These are phyloP conservation scores for Penicillium goetzii DNA, from an alignment of 495 filamentous ascomycete species.

Conservation along the genomic window DNA sequence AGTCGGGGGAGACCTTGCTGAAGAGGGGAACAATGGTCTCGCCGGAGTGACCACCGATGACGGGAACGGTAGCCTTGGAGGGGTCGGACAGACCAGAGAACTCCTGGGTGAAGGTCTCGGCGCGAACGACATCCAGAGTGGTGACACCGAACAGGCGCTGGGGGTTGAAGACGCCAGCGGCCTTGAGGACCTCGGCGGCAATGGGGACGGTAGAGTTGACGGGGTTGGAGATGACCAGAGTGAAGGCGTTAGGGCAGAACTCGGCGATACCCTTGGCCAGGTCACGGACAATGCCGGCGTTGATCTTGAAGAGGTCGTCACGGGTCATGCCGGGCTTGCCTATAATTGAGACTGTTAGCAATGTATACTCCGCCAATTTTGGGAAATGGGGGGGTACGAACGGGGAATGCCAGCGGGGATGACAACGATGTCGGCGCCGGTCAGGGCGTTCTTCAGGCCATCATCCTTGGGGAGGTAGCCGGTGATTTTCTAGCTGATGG, in stretches of 20 bases:
- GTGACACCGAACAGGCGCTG: slow-evolving; percentile 97
- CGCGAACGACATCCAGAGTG: slow-evolving; percentile 95
- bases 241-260: slow-evolving; percentile 84
- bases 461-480: slow-evolving; percentile 90
- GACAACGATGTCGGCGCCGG: slow-evolving; percentile 90
- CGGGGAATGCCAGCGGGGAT: slow-evolving; percentile 98
- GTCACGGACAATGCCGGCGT: slow-evolving; percentile 90
- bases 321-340: slow-evolving; percentile 99
- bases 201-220: slow-evolving; percentile 99
- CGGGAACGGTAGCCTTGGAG: slow-evolving; percentile 79
- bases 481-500: slow-evolving; percentile 71
- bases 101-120: slow-evolving; percentile 92
- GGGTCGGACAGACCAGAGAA: slow-evolving; percentile 82
- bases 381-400: slow-evolving; percentile 50
- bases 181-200: slow-evolving; percentile 93
- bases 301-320: slow-evolving; percentile 99
- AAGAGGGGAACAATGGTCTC: slow-evolving; percentile 98
- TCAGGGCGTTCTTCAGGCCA: slow-evolving; percentile 84
- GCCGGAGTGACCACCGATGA: slow-evolving; percentile 95
- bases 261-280: slow-evolving; percentile 85
- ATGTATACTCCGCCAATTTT: not conserved
- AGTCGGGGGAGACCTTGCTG: slow-evolving; percentile 80
- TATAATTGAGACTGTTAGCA: slow-evolving; percentile 40
- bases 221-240: slow-evolving; percentile 97
- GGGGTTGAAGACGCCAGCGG: slow-evolving; percentile 87